Base-by-base conservation (phyloP, 2,329 filamentous ascomycete species). In the Davidsoniella australis region DNA sequence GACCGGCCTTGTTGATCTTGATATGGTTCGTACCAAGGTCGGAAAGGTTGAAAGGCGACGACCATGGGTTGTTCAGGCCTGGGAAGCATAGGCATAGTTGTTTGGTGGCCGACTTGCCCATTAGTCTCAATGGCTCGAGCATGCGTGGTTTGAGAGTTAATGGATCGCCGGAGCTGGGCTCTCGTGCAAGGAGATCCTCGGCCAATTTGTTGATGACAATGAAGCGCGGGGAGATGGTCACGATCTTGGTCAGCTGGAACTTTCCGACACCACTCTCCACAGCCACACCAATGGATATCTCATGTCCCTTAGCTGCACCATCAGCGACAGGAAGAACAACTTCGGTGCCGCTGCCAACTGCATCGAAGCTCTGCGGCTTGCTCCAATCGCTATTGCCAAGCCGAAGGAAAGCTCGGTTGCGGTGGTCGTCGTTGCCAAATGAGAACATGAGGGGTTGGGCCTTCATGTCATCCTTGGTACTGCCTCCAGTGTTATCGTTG, bases 331-430 rank as follows among this genome's bases (percentile, higher is more conserved):
- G 82, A 33, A 98, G 71, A 33, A 91, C 76, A 36, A 94, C 84
- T 57, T 95, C 88, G 14, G 86, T 82, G 0, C 82, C 87, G 58
- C 89, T 96, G 29, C 91, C 91, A 55, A 98, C 91, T 17, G 91
- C 91, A 60, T 98, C 93, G 58, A 98, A 94, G 72, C 86, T 95
- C 62, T 96, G 89, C 0, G 89, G 86, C 61, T 91, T 94, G 66
- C 91, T 96, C 93, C 91, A 98, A 53, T 80, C 76, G 1, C 91
- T 95, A 49, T 93, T 83, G 4, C 83, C 86, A 39, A 95, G 77
- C 65, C 85, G 93, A 53, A 98, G 68, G 41, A 94, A 68, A 5
- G 86, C 87, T 56, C 91, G 79, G 62, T 98, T 98, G 57, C 86
- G 85, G 57, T 85, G 83, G 59, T 98, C 91, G 55, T 94, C 84